phyloP scores from a whole-genome alignment of 176 grass and related monocot genomes.

The Zizania latifolia region DNA sequence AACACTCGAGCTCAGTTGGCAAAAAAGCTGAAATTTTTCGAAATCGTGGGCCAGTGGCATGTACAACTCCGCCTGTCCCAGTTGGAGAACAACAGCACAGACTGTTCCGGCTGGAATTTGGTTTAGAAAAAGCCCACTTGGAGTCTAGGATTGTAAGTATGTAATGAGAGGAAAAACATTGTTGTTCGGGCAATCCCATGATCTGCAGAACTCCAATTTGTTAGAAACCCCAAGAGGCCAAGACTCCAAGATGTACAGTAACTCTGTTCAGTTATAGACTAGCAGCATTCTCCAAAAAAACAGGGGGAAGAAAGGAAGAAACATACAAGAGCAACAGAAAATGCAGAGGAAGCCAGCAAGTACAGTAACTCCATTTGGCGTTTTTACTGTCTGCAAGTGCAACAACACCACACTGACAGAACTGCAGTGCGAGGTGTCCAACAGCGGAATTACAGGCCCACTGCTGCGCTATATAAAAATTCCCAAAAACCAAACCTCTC shows the following conservation, averaged over 20 bases:
- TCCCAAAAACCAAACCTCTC: background rate
- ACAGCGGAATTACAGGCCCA: slow-evolving; percentile 26
- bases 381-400: slow-evolving; percentile 24
- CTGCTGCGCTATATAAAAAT: slow-evolving; percentile 26
- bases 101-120: background rate
- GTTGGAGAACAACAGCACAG: background rate
- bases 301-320: background rate
- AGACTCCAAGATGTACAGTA: background rate
- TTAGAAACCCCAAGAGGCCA: background rate
- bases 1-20: background rate
- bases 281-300: background rate
- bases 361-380: slow-evolving; percentile 3
- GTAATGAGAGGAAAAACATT: background rate
- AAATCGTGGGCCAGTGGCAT: background rate
- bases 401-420: background rate
- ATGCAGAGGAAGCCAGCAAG: background rate
- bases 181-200: background rate
- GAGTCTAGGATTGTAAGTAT: background rate
- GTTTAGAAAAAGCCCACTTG: background rate
- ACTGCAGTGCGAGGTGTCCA: background rate
- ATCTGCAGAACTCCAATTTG: background rate
- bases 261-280: background rate
- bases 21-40: background rate
- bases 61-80: background rate
- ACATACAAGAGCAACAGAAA: background rate